Evolutionary conservation across 257 asterid species (phyloP), one percentile per base, ranked within the genome.

Genomic region (Galeopsis tetrahit): DNA sequence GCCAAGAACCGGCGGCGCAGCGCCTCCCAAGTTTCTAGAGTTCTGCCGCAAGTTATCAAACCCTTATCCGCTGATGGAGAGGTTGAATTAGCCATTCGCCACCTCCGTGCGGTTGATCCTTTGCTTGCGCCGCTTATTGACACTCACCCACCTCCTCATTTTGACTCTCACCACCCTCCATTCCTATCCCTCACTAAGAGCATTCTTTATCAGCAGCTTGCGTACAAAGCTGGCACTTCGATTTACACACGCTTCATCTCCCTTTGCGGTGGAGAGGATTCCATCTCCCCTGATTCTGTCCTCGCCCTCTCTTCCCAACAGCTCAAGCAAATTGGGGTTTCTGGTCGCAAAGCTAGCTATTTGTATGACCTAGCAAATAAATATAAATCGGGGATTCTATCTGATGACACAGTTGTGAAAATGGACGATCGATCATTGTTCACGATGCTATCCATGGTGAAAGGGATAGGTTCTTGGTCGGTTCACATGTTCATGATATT

Each of bases 401-500:
- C 96, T 0, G 98, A 94, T 73, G 96, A 91, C 0, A 71, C 81
- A 2, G 89, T 94, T 21, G 95, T 94, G 63, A 89, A 87, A 76
- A 91, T 94, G 98, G 98, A 94, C 44, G 98, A 94, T 60, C 88
- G 87, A 80, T 88, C 96, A 9, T 74, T 94, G 80, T 91, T 89
- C 80, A 87, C 96, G 0, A 91, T 91, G 97, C 92, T 94, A n/a
- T 86, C 96, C 1, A 94, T 91, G 97, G 98, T 94, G 74, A 94
- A 94, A 78, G 98, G 98, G 40, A 94, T 94, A 48, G 98, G 98
- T 28, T 85, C 97, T 1, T 94, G 98, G 98, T 91, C 97, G 5
- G 98, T 94, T 34, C 97, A 94, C 58, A 94, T 94, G 98, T 94
- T 94, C 74, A 94, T 94, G 98, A 87, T 94, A 17, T 94, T 88